Conservation (phyloP, 306 rosid species). For the Malus sylvestris region DNA sequence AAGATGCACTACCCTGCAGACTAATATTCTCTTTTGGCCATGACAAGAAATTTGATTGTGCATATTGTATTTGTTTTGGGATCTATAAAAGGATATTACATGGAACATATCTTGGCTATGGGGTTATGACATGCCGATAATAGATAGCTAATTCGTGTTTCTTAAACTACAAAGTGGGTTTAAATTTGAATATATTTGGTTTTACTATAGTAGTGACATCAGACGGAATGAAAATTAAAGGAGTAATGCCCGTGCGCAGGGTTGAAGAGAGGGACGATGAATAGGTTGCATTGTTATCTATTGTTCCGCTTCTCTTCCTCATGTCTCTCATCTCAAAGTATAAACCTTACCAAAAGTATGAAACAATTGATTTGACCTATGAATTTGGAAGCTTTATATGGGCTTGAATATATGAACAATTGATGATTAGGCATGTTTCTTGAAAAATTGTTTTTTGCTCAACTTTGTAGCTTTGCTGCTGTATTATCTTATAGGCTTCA, state of each 20-base stretch:
- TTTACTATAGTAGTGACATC: no score
- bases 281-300: no score
- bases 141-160: background rate
- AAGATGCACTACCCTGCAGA: background rate
- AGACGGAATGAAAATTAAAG: no score
- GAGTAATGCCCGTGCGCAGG: no score
- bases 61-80: background rate
- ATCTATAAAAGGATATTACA: background rate
- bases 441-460: background rate
- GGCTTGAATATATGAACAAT: background rate
- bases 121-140: background rate
- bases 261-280: no score
- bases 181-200: background rate
- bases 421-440: background rate
- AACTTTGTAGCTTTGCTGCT: background rate
- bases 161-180: background rate
- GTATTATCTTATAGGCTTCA: background rate
- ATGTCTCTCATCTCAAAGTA: background rate
- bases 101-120: background rate
- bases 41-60: background rate
- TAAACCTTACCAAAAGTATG: background rate
- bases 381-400: background rate
- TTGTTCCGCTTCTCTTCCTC: background rate
- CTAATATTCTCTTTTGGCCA: background rate
- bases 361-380: background rate